A percentile compares a stretch with the other conserved stretches of the same genome.
Evolutionary conservation across 345 rosid species (phyloP).

Genomic region (Linum usitatissimum): DNA sequence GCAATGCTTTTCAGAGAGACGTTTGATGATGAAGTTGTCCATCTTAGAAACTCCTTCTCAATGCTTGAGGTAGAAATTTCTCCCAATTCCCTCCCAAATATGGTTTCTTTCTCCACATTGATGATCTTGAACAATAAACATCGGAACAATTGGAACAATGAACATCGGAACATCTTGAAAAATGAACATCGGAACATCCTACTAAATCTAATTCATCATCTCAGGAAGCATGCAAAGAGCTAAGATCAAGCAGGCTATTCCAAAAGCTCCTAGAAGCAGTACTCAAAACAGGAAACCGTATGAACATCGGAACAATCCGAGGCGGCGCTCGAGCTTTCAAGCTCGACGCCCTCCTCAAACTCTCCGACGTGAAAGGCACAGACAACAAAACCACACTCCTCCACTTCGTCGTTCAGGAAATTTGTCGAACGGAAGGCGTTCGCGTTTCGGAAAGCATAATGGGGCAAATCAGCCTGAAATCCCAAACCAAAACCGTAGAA

Average conservation of each 20-base stretch:
- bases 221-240: slow-evolving; percentile 96
- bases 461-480: neutral
- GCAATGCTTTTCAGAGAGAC: slow-evolving; percentile 83
- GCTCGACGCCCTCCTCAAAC: neutral
- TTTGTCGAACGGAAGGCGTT: neutral
- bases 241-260: slow-evolving; percentile 82
- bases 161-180: no score
- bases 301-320: slow-evolving; percentile 2
- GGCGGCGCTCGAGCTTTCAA: slow-evolving; percentile 2
- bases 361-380: neutral
- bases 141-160: no score
- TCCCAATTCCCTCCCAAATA: neutral
- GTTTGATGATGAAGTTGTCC: slow-evolving; percentile 82
- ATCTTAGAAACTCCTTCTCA: slow-evolving; percentile 75
- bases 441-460: neutral
- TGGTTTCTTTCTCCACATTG: neutral
- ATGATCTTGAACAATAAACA: no score
- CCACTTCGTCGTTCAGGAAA: slow-evolving; percentile 5
- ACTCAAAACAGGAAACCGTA: slow-evolving; percentile 41
- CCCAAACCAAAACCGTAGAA: neutral
- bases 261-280: slow-evolving; percentile 83
- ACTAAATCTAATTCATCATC: neutral
- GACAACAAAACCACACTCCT: neutral
- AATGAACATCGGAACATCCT: no score
- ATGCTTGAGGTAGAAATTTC: slow-evolving; percentile 53